Percentiles rank a stretch among this genome's conserved stretches.
phyloP scores from a whole-genome alignment of 1,284 basidiomycete species.

The Vanrija humicola region DNA sequence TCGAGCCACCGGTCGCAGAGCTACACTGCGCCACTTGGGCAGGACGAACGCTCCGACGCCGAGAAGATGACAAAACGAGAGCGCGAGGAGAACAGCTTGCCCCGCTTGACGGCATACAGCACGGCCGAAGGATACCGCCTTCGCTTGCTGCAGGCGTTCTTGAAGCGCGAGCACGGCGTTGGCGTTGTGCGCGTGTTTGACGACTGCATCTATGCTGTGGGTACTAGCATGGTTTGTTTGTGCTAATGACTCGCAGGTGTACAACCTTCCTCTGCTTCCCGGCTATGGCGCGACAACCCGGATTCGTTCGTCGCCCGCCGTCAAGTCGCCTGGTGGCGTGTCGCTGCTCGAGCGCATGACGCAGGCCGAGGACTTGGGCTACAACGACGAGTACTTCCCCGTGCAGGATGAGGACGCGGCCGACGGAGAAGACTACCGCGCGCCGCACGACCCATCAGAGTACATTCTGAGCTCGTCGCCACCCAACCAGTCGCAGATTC shows the following conservation, averaged over 20 bases:
- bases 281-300: conserved; percentile 83
- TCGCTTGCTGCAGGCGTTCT: conserved; percentile 70
- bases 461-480: conserved; percentile 46
- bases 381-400: conserved; percentile 77
- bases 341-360: conserved; percentile 66
- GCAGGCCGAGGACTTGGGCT: conserved; percentile 83
- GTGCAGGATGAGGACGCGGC: conserved; percentile 19
- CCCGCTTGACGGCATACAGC: conserved; percentile 79
- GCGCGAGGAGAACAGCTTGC: conserved; percentile 68
- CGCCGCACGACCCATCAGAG: conserved; percentile 36
- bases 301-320: conserved; percentile 72
- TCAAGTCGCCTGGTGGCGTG: conserved; percentile 58
- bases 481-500: conserved; percentile 14
- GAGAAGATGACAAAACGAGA: conserved; percentile 62
- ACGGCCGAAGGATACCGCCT: conserved; percentile 76
- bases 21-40: conserved; percentile 1
- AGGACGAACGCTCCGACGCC: conserved; percentile 45
- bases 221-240: conserved; percentile 39
- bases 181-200: conserved; percentile 77
- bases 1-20: neutral
- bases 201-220: conserved; percentile 84
- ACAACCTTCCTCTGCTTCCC: conserved; percentile 83
- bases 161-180: conserved; percentile 91
- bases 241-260: conserved; percentile 58
- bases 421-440: neutral